A percentile compares a stretch with the other conserved stretches of the same genome.
phyloP scores from a whole-genome alignment of 345 rosid species.

The Eucalyptus microcorys region DNA sequence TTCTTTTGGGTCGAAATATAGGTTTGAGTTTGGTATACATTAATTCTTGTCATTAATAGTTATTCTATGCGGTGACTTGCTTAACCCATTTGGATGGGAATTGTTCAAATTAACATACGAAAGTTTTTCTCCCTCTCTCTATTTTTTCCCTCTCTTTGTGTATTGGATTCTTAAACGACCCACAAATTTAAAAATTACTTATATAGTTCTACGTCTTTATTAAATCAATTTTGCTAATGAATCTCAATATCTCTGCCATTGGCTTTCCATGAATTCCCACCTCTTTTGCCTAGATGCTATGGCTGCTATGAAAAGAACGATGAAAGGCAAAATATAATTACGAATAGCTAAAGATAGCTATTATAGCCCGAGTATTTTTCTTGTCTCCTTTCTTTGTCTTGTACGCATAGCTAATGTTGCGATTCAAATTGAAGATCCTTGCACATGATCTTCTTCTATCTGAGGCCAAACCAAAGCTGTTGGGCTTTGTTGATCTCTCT shows the following conservation, averaged over 20 bases:
- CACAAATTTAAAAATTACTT: background rate
- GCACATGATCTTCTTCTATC: no score
- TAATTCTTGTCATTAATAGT: background rate
- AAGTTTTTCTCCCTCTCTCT: no score
- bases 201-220: background rate
- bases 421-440: background rate
- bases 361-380: background rate
- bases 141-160: accelerated
- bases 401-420: background rate
- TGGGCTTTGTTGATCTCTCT: no score
- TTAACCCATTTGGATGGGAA: background rate
- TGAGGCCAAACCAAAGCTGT: no score
- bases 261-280: background rate
- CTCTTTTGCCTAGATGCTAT: background rate
- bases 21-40: background rate
- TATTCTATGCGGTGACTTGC: background rate
- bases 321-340: background rate
- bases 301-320: background rate
- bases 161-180: no score
- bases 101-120: background rate
- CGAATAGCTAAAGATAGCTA: background rate
- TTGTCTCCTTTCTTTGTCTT: background rate
- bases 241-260: background rate
- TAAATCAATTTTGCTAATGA: background rate
- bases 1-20: no score